A percentile compares a stretch with the other conserved stretches of the same genome.
Evolutionary conservation across 805 yeast species (phyloP).

Genomic region (Ogataea methylovora): DNA sequence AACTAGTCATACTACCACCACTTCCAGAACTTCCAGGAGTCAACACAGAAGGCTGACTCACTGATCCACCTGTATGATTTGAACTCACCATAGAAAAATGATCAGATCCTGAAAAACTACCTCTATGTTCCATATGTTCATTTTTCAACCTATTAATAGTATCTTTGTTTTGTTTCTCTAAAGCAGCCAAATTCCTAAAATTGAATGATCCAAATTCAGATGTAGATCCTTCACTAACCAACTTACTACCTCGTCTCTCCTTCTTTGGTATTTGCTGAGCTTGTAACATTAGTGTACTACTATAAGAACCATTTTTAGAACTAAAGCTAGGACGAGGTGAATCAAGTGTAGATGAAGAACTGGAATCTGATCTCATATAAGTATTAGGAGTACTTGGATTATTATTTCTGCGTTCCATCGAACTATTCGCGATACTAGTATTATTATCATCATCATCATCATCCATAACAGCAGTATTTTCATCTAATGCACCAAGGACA

Average conservation of each 20-base stretch:
- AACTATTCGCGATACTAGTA: conserved; percentile 2
- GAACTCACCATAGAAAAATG: conserved; percentile 21
- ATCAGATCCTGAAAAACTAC: conserved; percentile 33
- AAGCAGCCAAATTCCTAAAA: conserved; percentile 79
- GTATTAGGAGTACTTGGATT: conserved; percentile 2
- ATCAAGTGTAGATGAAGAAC: conserved; percentile 20
- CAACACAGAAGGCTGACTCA: background rate
- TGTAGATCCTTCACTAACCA: conserved; percentile 45
- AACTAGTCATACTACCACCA: conserved; percentile 8
- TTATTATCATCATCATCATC: conserved; percentile 6
- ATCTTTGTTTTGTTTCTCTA: conserved; percentile 92
- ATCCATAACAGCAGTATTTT: conserved; percentile 4
- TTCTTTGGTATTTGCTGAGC: conserved; percentile 35
- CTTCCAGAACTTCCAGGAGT: background rate
- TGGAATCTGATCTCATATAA: conserved; percentile 12
- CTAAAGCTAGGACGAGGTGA: conserved; percentile 19
- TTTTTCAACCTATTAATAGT: conserved; percentile 79
- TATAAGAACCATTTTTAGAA: background rate
- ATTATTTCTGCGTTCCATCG: background rate
- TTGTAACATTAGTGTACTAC: conserved; percentile 4
- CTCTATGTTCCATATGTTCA: conserved; percentile 63
- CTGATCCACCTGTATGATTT: background rate
- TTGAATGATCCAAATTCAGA: conserved; percentile 89
- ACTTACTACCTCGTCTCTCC: conserved; percentile 66
- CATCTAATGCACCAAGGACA: conserved; percentile 3